Evolutionary conservation across 192 early-diverging fungal species (phyloP).

Genomic region (Umbelopsis sp.): DNA sequence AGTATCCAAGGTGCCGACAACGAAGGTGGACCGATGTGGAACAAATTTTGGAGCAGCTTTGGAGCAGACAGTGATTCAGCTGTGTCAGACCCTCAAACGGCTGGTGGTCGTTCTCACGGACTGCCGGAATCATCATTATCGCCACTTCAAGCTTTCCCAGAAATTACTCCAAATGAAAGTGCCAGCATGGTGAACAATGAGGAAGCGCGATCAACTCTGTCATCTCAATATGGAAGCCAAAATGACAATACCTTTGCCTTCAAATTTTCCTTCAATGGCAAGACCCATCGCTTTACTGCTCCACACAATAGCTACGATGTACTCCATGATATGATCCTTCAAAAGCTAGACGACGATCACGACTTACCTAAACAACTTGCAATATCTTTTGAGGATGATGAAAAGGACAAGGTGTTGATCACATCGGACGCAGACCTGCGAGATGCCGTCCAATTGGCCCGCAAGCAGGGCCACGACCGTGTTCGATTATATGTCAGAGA

Average conservation of each 20-base stretch:
- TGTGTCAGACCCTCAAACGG: conserved; percentile 58
- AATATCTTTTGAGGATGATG: conserved; percentile 90
- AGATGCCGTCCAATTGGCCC: conserved; percentile 83
- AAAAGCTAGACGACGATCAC: conserved; percentile 42
- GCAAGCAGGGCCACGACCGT: conserved; percentile 72
- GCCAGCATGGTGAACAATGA: conserved; percentile 53
- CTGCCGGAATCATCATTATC: conserved; percentile 42
- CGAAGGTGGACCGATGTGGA: conserved; percentile 59
- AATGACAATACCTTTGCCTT: conserved; percentile 50
- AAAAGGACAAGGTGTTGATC: conserved; percentile 84
- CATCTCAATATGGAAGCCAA: conserved; percentile 13
- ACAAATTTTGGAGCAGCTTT: conserved; percentile 77
- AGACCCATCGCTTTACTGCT: conserved; percentile 75
- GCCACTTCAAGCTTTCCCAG: conserved; percentile 48
- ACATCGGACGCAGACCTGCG: conserved; percentile 75
- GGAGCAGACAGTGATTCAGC: conserved; percentile 64
- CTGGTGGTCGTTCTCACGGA: conserved; percentile 39
- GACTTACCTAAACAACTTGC: conserved; percentile 39
- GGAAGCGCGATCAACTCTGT: conserved; percentile 32
- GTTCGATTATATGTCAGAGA: conserved; percentile 60
- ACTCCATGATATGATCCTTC: conserved; percentile 57
- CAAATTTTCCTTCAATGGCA: conserved; percentile 78
- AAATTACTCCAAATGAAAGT: conserved; percentile 60
- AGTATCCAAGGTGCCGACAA: conserved; percentile 50
- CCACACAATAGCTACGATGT: conserved; percentile 51